Base-by-base conservation (phyloP, 108 stramenopile species). In the Nitzschia palea region DNA sequence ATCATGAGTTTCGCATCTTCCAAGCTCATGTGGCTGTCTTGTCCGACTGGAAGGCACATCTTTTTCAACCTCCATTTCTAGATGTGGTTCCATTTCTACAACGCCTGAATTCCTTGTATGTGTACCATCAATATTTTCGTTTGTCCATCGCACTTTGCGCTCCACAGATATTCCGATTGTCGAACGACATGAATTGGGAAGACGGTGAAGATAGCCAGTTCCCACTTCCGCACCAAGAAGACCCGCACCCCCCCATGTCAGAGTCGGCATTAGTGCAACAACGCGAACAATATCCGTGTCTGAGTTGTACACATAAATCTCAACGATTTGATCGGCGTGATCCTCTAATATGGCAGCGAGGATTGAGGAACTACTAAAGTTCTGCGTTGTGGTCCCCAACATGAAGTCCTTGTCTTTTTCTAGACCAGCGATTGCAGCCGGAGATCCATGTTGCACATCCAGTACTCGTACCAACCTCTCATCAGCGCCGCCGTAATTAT, bases 301-400 rank as follows among this genome's bases (percentile, higher is more conserved):
- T 5, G 85, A 79, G 77, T 89, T 97, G 82, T 98, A 98, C 10
- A 98, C 95, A 67, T 96, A 98, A 22, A 98, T 67, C 63, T 96
- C 96, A 32, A 98, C 76, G 15, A 95, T 87, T 33, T 57, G 63
- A 70, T 96, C 91, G 9, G 84, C 70, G 67, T 97, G 64, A 23
- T 76, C 52, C 62, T 74, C 56, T 25, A 96, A 54, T 12, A 94
- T 81, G 3, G 78, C 81, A 23, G 85, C 82, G 60, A 98, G 68
- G 22, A 77, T 77, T 4, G 81, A 71, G 23, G 86, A 77, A 0
- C 66, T 55, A 43, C 75, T 78, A 74, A 86, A 87, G n/a, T 74
- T 65, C 33, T 65, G 61, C 20, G 68, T 67, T 10, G 87, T 84
- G 25, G 93, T 94, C 15, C 93, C 93, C 23, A 94, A 65, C 43